Base-by-base conservation (phyloP, 1,139 yeast species). In the Hansenula anomala region DNA sequence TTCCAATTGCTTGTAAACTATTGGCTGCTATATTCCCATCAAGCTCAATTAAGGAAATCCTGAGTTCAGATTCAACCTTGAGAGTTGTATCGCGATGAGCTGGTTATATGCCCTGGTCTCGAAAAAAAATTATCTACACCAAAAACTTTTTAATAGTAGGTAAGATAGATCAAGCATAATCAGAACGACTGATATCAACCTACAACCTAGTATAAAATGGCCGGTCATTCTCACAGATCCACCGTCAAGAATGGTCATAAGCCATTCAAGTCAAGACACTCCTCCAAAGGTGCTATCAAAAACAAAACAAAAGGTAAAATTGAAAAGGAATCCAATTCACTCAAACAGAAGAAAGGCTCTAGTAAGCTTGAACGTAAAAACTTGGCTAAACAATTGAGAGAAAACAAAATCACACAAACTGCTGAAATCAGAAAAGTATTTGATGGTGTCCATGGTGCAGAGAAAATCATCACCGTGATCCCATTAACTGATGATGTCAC, bases 241-340 rank as follows among this genome's bases (percentile, higher is more conserved):
- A 79, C 95, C 10, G 67, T 85, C 40, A 90, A 88, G 63, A 82
- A 81, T 60, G 80, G 80, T 39, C 96, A 90, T 55, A 92, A 92
- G 65, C 75, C 92, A 11, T 92, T 88, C 73, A 92, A 92, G 59
- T 79, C 95, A 8, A 83, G 80, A 56, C 97, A 92, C 67, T 78
- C 96, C 17, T 77, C 95, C n/a, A 92, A 92, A 58, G 87, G 96
- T 41, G 79, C 89, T 39, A 61, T 89, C 54, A 90, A 88, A 59
- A 84, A 86, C 47, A 71, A 76, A 44, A 70, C 69, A 51, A 90
- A 90, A 60, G 97, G 97, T 46, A 89, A 88, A 61, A 88, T 92
- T 28, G 97, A 90, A 56, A 85, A 82, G 55, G 63, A 67, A 17
- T 56, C 64, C 30, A 63, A 64, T 32, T 37, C 46, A 5, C 55